Conservation (phyloP, 1,139 yeast species). For the Pichia sp. region DNA sequence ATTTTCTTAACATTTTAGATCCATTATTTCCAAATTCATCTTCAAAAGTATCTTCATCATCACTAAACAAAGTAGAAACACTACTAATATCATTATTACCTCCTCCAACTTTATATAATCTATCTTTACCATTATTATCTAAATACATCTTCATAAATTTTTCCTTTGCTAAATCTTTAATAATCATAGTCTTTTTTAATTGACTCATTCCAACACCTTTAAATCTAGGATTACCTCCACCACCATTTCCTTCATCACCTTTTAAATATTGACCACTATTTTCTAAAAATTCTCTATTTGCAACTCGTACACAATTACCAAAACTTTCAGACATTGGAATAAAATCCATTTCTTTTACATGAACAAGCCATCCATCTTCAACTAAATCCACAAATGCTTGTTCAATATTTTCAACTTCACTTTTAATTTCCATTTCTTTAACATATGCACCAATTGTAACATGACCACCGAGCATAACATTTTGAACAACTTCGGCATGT, state of each 20-base stretch:
- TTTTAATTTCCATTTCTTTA: slow-evolving; percentile 20
- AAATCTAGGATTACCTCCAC: slow-evolving; percentile 33
- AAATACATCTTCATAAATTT: slow-evolving; percentile 20
- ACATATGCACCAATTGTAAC: slow-evolving; percentile 58
- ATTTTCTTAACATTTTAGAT: slow-evolving; percentile 18
- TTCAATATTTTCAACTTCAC: slow-evolving; percentile 28
- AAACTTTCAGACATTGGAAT: slow-evolving; percentile 24
- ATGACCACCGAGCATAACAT: slow-evolving; percentile 58
- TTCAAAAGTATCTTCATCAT: slow-evolving; percentile 18
- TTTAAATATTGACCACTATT: slow-evolving; percentile 8
- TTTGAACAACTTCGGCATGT: slow-evolving; percentile 68
- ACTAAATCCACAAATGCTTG: slow-evolving; percentile 35
- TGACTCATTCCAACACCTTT: slow-evolving; percentile 42
- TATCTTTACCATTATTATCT: slow-evolving; percentile 25
- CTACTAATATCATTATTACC: slow-evolving; percentile 23
- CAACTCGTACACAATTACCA: slow-evolving; percentile 12
- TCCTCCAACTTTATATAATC: slow-evolving; percentile 9
- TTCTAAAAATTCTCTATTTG: slow-evolving; percentile 12
- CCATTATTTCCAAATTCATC: slow-evolving; percentile 5
- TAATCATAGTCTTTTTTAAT: slow-evolving; percentile 58
- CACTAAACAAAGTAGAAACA: slow-evolving; percentile 10
- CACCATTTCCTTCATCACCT: slow-evolving; percentile 4
- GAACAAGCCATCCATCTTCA: slow-evolving; percentile 55
- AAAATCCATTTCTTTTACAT: slow-evolving; percentile 38
- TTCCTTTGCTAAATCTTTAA: slow-evolving; percentile 52